A percentile compares a stretch with the other conserved stretches of the same genome.
phyloP scores from a whole-genome alignment of 2,329 filamentous ascomycete genomes.

The Aspergillus flavus region DNA sequence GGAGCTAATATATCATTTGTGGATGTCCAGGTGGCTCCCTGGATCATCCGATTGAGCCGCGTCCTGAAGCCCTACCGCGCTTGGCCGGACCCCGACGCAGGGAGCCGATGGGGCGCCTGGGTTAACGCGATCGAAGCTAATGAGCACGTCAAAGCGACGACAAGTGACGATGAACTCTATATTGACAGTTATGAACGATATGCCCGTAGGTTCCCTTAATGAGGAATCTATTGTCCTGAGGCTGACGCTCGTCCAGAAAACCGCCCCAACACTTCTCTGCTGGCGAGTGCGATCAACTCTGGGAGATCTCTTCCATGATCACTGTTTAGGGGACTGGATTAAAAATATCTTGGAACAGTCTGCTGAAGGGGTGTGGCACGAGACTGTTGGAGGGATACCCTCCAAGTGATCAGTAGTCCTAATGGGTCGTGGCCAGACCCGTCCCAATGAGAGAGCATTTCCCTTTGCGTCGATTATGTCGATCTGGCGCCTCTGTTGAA shows the following conservation, averaged over 20 bases:
- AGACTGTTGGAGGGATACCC: background rate
- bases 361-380: background rate
- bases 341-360: background rate
- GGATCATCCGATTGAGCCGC: slow-evolving; percentile 68
- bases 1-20: slow-evolving; percentile 64
- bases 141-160: slow-evolving; percentile 66
- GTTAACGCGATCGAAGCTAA: slow-evolving; percentile 69
- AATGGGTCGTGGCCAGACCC: background rate
- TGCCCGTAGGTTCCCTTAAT: slow-evolving; percentile 49
- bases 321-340: background rate
- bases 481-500: slow-evolving; percentile 66
- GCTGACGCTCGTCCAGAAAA: slow-evolving; percentile 51
- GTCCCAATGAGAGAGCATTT: background rate
- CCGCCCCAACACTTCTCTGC: slow-evolving; percentile 59
- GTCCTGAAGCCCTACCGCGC: slow-evolving; percentile 66
- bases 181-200: slow-evolving; percentile 68
- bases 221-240: slow-evolving; percentile 5
- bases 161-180: slow-evolving; percentile 67
- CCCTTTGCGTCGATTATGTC: slow-evolving; percentile 25
- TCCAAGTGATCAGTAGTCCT: background rate
- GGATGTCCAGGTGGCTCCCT: slow-evolving; percentile 75
- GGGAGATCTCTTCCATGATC: slow-evolving; percentile 55
- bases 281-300: slow-evolving; percentile 63
- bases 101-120: slow-evolving; percentile 70
- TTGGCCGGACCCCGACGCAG: slow-evolving; percentile 66